Base-by-base conservation (phyloP, 192 early-diverging fungal species). In the Podochytrium sp. region DNA sequence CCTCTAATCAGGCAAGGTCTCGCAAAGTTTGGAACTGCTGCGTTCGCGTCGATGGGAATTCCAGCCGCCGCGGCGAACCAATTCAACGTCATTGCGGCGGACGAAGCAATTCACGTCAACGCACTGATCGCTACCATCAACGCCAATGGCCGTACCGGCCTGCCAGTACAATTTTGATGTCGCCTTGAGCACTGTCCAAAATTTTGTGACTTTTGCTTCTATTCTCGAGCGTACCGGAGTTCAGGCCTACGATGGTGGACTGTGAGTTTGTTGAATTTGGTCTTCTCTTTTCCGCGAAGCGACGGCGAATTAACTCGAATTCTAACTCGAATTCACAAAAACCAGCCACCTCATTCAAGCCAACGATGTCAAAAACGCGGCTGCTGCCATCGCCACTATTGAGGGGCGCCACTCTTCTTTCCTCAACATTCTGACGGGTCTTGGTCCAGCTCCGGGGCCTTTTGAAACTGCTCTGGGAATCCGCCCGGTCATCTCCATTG, bases 401-500 rank as follows among this genome's bases (percentile, higher is more conserved):
- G 85, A 88, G 52, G 85, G 68, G 37, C 86, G 85, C 55, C 86
- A 88, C 61, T 71, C 85, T 1, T 51, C 86, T 4, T 75, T 85
- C 51, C 65, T 88, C 59, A 88, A 88, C 65, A 20, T 82, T 27
- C 62, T 75, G 40, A 72, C 70, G 2, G 33, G 56, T 4, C 47
- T 30, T 18, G 35, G 57, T 30, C 63, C 72, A 2, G n/a, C 76
- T 18, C 81, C 85, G 12, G 77, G 79, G 5, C 32, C 83, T 0
- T 88, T 88, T 39, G 86, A 88, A 59, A 80, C 80, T 6, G 81
- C 85, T 0, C 74, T 88, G 34, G 76, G 74, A 6, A 58, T 79
- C 55, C 62, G 69, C 5, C 74, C 83, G 34, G 60, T 87, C 14
- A 23, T 87, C 23, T 79, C 85, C 14, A 70, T 88, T 35, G 86